Percentiles rank a stretch among this genome's conserved stretches.
These are phyloP conservation scores for Lunularia cruciata DNA, from an alignment of 225 moss, liverwort and hornwort species.

Conservation along the genomic window DNA sequence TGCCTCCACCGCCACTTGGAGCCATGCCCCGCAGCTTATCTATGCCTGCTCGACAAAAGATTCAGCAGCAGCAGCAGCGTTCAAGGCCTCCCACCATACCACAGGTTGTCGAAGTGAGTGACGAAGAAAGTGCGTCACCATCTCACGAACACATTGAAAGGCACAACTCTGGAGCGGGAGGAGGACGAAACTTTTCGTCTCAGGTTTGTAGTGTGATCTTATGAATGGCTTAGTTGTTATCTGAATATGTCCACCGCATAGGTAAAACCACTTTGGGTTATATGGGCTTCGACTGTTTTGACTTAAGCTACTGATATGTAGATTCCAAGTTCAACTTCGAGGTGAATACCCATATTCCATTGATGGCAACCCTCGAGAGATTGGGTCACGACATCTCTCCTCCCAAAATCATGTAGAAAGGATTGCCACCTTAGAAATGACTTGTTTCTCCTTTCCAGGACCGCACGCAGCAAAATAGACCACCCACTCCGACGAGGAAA, in stretches of 20 bases:
- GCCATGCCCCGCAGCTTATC: constrained; percentile 52
- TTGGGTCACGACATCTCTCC: too few species aligned
- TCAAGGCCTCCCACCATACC: constrained; percentile 43
- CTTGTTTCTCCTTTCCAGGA: neutral
- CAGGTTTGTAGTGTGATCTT: too few species aligned
- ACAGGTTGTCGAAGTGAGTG: constrained; percentile 51
- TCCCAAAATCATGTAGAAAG: too few species aligned
- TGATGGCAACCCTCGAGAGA: too few species aligned
- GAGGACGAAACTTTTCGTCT: constrained; percentile 21
- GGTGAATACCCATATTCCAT: too few species aligned
- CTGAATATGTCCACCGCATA: too few species aligned
- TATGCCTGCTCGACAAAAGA: constrained; percentile 44
- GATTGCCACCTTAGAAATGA: too few species aligned
- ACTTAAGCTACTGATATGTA: too few species aligned
- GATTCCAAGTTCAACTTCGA: too few species aligned
- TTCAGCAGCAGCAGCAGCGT: constrained; percentile 28
- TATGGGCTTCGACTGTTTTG: too few species aligned
- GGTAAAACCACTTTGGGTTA: too few species aligned
- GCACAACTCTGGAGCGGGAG: constrained; percentile 3
- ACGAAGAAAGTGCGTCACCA: constrained; percentile 43
- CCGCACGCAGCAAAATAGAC: neutral
- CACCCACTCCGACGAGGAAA: constrained; percentile 6
- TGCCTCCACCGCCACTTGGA: constrained; percentile 62
- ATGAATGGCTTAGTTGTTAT: too few species aligned
- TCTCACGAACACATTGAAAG: constrained; percentile 19